Evolutionary conservation across 208 protist species (phyloP).

Genomic region (Endotrypanum monterogeii): DNA sequence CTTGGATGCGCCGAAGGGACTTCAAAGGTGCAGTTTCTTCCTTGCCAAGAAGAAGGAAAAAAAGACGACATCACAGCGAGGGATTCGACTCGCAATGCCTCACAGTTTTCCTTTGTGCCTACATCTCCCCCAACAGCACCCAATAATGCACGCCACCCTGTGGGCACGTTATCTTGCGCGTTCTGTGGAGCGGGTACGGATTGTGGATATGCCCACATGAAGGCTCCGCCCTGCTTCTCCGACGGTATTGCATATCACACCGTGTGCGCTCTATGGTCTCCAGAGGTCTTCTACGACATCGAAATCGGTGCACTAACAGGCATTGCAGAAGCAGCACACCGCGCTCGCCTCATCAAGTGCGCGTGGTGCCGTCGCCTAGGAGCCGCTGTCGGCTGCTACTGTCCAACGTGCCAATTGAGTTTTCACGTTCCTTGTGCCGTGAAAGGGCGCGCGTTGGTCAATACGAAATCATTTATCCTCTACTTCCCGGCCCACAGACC

Average conservation of each 20-base stretch:
- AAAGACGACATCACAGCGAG: background rate
- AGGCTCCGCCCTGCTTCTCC: background rate
- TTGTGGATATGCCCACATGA: background rate
- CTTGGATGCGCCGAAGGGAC: background rate
- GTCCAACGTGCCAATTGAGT: constrained; percentile 40
- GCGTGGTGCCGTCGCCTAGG: constrained; percentile 48
- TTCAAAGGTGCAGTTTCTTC: background rate
- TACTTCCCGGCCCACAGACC: constrained; percentile 23
- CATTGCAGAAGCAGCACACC: constrained; percentile 33
- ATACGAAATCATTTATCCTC: constrained; percentile 21
- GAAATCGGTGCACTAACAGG: constrained; percentile 21
- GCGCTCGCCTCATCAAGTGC: constrained; percentile 46
- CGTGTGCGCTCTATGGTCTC: constrained; percentile 73
- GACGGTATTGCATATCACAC: constrained; percentile 44
- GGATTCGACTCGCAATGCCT: background rate
- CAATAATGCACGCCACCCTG: background rate
- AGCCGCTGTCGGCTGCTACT: constrained; percentile 50
- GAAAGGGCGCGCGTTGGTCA: constrained; percentile 17
- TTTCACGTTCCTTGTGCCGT: constrained; percentile 71
- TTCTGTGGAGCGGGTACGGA: constrained; percentile 4
- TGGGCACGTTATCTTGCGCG: constrained; percentile 1
- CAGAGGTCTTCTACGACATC: constrained; percentile 74
- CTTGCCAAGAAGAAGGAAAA: background rate
- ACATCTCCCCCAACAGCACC: background rate
- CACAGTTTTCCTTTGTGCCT: background rate